phyloP scores from a whole-genome alignment of 176 grass and related monocot species.

The Triticum dicoccoides region DNA sequence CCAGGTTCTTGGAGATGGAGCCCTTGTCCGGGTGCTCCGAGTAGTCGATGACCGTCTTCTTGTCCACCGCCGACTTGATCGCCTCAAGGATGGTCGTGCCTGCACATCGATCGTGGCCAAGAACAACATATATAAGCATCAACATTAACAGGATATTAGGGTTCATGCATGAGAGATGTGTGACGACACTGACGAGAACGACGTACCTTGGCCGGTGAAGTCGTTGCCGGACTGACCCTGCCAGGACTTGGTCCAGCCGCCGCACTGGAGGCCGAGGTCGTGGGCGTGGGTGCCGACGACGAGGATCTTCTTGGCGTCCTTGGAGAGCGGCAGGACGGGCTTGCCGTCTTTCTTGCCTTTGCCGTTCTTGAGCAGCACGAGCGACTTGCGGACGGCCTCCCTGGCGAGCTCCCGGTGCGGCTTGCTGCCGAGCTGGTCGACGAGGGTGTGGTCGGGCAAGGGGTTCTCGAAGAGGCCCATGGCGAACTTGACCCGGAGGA shows the following conservation, averaged over 20 bases:
- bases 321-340: constrained; percentile 52
- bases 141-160: background rate
- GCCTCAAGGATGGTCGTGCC: constrained; percentile 68
- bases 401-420: constrained; percentile 53
- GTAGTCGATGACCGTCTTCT: constrained; percentile 46
- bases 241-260: constrained; percentile 72
- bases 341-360: constrained; percentile 6
- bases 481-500: constrained; percentile 86
- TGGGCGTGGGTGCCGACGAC: constrained; percentile 69
- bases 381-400: constrained; percentile 77
- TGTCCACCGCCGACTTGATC: constrained; percentile 48
- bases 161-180: background rate
- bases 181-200: background rate
- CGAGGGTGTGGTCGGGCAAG: constrained; percentile 50
- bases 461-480: constrained; percentile 90
- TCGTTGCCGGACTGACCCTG: constrained; percentile 67
- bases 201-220: constrained; percentile 45
- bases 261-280: constrained; percentile 76
- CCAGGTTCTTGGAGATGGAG: constrained; percentile 13
- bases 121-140: background rate
- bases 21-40: constrained; percentile 42
- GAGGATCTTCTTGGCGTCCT: constrained; percentile 67
- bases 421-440: constrained; percentile 55
- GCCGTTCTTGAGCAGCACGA: constrained; percentile 83
- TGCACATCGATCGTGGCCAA: background rate